Evolutionary conservation across 176 grass and related monocot genomes (phyloP).

Genomic region (Poa pratensis): DNA sequence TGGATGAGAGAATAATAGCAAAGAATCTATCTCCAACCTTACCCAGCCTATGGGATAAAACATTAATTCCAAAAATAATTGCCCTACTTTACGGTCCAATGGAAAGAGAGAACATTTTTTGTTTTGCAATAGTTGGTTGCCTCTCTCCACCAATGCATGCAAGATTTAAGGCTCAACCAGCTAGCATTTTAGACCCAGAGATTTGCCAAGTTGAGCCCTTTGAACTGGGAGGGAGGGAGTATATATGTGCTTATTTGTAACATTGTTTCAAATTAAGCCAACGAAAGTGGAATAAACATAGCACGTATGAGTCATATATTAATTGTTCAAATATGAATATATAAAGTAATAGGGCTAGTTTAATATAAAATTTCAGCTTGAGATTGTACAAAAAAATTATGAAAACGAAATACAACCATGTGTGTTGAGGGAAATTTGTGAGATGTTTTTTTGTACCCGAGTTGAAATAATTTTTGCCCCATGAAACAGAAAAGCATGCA

Average conservation of each 20-base stretch:
- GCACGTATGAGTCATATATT: neutral
- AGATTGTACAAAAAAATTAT: neutral
- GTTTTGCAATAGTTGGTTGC: no score
- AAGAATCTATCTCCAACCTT: constrained; percentile 46
- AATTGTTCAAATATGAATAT: neutral
- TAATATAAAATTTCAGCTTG: neutral
- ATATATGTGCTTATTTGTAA: neutral
- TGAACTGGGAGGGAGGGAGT: no score
- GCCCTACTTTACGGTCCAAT: neutral
- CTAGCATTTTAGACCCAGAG: no score
- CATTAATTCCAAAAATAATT: neutral
- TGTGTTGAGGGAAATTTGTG: neutral
- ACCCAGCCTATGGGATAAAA: constrained; percentile 2
- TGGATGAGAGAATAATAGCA: constrained; percentile 37
- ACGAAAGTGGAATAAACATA: neutral
- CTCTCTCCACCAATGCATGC: no score
- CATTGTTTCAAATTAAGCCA: neutral
- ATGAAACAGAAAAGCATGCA: neutral
- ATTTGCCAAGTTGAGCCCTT: no score
- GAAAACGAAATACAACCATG: neutral
- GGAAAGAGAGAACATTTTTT: neutral
- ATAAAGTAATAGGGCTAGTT: neutral
- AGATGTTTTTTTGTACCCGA: neutral
- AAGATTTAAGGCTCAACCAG: no score
- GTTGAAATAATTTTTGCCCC: neutral